Evolutionary conservation across 306 rosid genomes (phyloP).

Genomic region (Arachis stenosperma): DNA sequence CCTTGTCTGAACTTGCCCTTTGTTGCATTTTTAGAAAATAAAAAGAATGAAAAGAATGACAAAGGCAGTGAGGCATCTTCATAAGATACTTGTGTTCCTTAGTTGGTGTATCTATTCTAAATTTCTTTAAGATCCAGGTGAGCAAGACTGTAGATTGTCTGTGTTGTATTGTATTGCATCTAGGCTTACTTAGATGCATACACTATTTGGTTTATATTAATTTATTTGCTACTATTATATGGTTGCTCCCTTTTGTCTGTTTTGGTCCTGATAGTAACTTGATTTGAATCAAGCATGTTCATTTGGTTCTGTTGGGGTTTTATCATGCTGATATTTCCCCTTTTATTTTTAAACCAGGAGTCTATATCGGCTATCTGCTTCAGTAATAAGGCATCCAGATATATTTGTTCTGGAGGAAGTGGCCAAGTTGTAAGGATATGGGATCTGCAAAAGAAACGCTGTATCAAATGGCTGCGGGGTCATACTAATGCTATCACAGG

Average conservation of each 20-base stretch:
- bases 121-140: not conserved
- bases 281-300: conserved; percentile 10
- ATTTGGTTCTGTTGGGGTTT: conserved; percentile 15
- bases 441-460: conserved; percentile 96
- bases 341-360: conserved; percentile 58
- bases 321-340: not conserved
- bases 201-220: not conserved
- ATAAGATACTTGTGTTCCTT: conserved; percentile 11
- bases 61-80: not conserved
- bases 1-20: conserved; percentile 8
- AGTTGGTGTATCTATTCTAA: conserved; percentile 1
- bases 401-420: conserved; percentile 93
- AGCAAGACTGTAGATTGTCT: conserved; percentile 7
- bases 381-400: conserved; percentile 94
- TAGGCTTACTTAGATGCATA: conserved; percentile 15
- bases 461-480: conserved; percentile 94
- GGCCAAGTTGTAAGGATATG: conserved; percentile 96
- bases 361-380: conserved; percentile 83
- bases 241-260: conserved; percentile 24
- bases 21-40: not conserved
- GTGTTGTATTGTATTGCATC: conserved; percentile 4
- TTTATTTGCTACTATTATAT: conserved; percentile 23
- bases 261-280: conserved; percentile 29
- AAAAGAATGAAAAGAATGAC: not conserved
- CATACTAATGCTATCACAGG: conserved; percentile 87